Base-by-base conservation (phyloP, 2,329 filamentous ascomycete genomes). In the Cercospora sp. region DNA sequence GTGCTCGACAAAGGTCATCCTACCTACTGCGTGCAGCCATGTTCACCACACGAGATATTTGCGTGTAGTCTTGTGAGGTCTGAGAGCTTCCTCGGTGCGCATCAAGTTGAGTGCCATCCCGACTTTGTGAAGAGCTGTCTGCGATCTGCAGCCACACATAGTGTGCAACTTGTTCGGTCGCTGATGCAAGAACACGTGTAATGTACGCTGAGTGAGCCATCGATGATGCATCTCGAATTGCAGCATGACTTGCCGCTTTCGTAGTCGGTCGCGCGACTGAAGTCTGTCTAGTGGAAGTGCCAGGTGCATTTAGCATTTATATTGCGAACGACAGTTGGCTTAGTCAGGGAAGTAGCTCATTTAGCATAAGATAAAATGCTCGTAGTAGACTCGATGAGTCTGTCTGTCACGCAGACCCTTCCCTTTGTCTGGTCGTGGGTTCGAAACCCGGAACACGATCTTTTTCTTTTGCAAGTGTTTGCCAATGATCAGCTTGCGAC, bases 261-360 rank as follows among this genome's bases (percentile, higher is more conserved):
- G 37, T n/a, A 13, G 37, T 40, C 37, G 12, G 5, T 53, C 49
- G 21, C 3, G 26, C 49, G 21, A 53, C 24, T 16, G 13, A 4
- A 9, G 2, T 3, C 5, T 26, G 49, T 13, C 10, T 3, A 24
- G 12, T 24, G 6, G 24, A 16, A 24, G 49, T 37, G 28, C 7
- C 55, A 32, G 16, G n/a, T 24, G 16, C 30, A 21, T 28, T 6
- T 55, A 24, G 55, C 28, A 7, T 59, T 59, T 18, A 37, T 59
- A 16, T 12, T 28, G 18, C 30, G 10, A 12, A 59, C 18, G 9
- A 37, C 24, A 21, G 16, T 0, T 8, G 10, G 18, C 9, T 24
- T 37, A 10, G n/a, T 59, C 55, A 59, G 55, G 55, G 30, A 37
- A 59, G 55, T 59, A 59, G 55, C 55, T 59, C 37, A 43, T 43